phyloP scores from a whole-genome alignment of 176 grass and related monocot species.

The Cocos nucifera region DNA sequence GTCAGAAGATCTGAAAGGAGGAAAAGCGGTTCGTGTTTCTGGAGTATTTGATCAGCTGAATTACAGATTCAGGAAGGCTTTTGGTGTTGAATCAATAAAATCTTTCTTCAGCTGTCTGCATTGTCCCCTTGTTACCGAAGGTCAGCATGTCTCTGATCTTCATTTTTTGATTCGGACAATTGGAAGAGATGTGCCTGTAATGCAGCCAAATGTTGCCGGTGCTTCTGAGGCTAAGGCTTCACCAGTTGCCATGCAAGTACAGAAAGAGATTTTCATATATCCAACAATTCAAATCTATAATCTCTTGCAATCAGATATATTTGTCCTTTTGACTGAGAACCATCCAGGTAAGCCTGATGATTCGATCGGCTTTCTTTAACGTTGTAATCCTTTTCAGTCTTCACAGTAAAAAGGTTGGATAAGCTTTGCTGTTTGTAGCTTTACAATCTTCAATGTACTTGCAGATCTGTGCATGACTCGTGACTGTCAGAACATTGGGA shows the following conservation, averaged over 20 bases:
- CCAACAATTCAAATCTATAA: constrained; percentile 78
- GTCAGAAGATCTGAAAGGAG: constrained; percentile 66
- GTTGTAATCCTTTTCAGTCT: no score
- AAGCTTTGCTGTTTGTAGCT: not conserved
- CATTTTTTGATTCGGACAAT: constrained; percentile 73
- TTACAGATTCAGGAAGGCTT: constrained; percentile 68
- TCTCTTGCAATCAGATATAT: constrained; percentile 63
- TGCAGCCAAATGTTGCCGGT: constrained; percentile 28
- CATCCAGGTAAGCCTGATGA: constrained; percentile 26
- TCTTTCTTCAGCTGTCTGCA: constrained; percentile 69
- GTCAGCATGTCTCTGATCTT: constrained; percentile 40
- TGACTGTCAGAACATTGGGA: constrained; percentile 35
- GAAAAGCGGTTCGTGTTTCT: constrained; percentile 47
- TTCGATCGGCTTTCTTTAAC: no score
- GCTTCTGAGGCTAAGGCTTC: constrained; percentile 26
- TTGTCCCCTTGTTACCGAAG: constrained; percentile 49
- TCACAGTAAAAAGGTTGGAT: constrained; percentile 5
- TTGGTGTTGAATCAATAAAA: constrained; percentile 53
- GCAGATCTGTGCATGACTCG: constrained; percentile 39
- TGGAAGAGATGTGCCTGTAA: constrained; percentile 62
- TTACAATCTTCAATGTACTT: constrained; percentile 15
- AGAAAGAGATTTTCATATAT: constrained; percentile 78
- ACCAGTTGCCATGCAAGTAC: constrained; percentile 46
- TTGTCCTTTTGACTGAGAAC: constrained; percentile 53
- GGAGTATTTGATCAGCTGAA: constrained; percentile 63